Conservation (phyloP, 768 basidiomycete genomes). For the Sarcodon sp. region DNA sequence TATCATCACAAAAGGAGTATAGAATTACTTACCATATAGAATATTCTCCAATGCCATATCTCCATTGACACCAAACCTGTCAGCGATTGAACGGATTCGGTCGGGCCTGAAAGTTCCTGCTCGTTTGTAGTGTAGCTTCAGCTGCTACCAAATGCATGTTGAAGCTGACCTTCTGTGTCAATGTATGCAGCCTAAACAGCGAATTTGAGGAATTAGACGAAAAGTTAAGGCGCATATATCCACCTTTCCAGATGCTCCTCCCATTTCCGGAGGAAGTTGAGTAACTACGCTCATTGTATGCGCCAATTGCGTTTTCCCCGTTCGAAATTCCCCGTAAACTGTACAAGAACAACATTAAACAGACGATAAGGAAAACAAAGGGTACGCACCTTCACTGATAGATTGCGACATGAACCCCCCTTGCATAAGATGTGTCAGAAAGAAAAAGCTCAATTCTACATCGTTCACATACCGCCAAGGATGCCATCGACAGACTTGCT, state of each 20-base stretch:
- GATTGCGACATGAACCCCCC: slow-evolving; percentile 89
- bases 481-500: slow-evolving; percentile 86
- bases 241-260: slow-evolving; percentile 85
- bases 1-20: not conserved
- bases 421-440: slow-evolving; percentile 16
- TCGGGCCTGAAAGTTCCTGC: slow-evolving; percentile 91
- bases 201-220: not conserved
- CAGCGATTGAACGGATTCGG: slow-evolving; percentile 81
- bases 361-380: not conserved
- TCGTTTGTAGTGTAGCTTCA: not conserved
- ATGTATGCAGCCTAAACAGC: slow-evolving; percentile 70
- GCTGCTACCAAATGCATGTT: not conserved
- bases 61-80: slow-evolving; percentile 88
- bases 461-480: slow-evolving; percentile 52
- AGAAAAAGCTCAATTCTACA: not conserved
- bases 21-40: slow-evolving; percentile 51
- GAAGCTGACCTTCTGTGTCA: slow-evolving; percentile 60
- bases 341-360: not conserved
- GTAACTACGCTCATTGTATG: slow-evolving; percentile 90
- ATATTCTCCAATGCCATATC: slow-evolving; percentile 82
- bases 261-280: slow-evolving; percentile 82
- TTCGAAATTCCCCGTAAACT: slow-evolving; percentile 96
- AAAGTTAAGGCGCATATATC: slow-evolving; percentile 2
- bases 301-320: slow-evolving; percentile 91
- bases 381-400: slow-evolving; percentile 67